Evolutionary conservation across 192 early-diverging fungal species (phyloP).

Genomic region (Chytriomyces sp.): DNA sequence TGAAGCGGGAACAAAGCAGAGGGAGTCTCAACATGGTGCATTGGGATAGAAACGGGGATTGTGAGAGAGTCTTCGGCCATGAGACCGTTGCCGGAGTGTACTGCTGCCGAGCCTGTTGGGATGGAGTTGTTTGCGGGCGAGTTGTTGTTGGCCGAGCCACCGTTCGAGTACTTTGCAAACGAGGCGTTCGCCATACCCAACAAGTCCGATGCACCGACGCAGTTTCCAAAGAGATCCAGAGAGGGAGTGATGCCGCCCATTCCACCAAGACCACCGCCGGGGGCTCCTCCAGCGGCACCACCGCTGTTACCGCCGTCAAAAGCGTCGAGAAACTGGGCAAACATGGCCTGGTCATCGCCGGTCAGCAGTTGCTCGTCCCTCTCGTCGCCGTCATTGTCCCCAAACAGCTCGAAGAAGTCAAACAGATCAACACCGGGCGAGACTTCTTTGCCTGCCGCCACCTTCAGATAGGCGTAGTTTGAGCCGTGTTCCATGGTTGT

Average conservation of each 20-base stretch:
- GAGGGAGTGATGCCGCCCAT: background rate
- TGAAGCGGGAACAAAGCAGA: background rate
- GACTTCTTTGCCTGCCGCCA: background rate
- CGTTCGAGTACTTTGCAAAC: too few relatives aligned
- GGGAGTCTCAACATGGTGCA: background rate
- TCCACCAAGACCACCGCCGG: background rate
- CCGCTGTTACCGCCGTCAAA: background rate
- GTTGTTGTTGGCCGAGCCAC: background rate
- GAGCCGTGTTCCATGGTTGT: background rate
- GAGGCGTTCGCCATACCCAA: too few relatives aligned
- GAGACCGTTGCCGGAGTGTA: background rate
- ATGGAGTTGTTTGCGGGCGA: background rate
- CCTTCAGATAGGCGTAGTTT: too few relatives aligned
- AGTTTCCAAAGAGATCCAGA: background rate
- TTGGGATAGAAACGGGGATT: background rate
- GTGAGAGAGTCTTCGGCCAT: background rate
- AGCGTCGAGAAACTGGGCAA: conserved; percentile 22
- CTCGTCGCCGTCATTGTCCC: background rate
- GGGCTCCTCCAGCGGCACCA: background rate
- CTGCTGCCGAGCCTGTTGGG: background rate
- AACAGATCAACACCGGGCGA: conserved; percentile 2
- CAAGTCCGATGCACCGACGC: background rate
- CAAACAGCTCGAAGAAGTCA: conserved; percentile 27
- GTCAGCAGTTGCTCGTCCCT: conserved; percentile 12
- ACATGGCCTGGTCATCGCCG: conserved; percentile 17